Evolutionary conservation across 2,329 filamentous ascomycete species (phyloP), one percentile per base, ranked within the genome.

Genomic region (Zopfia rhizophila): DNA sequence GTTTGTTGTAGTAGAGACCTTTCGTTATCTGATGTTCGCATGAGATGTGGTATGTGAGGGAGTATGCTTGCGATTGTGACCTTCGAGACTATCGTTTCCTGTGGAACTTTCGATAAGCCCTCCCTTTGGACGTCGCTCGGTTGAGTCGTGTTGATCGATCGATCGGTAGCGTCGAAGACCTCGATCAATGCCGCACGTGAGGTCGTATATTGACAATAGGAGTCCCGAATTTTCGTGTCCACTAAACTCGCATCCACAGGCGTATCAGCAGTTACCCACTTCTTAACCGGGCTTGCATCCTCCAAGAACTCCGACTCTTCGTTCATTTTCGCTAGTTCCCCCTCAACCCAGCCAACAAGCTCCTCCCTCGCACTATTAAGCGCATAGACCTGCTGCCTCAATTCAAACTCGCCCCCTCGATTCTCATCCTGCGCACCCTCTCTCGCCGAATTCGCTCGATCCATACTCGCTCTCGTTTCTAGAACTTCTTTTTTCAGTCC

Each of bases 281-380:
- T 60, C 31, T 70, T 69, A 33, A 67, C 48, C 2, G 66, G 66
- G 2, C 65, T 69, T 7, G 61, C 57, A 47, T 69, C 61, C 38
- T 71, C 68, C 4, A 68, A 53, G 8, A 68, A 63, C 1, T 66
- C 56, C 3, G 61, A 66, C 16, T 72, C 68, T 49, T 73, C 70
- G 24, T 66, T 63, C 48, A 75, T 54, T 51, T 73, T 75, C 13
- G 74, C 68, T 32, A 82, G 55, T 30, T 78, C 77, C 28, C 72
- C 70, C 55, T 82, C 78, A 5, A 81, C 71, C 79, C 79, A 82
- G 31, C 73, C 67, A 4, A 80, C 72, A 30, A 82, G 63, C 47
- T 79, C 77, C 45, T 79, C 72, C 31, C 78, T 72, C 10, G 76
- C 78, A 25, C 65, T 63, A 38, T 75, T 67, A 18, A 82, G 61